Evolutionary conservation across 1,284 basidiomycete species (phyloP).

Genomic region (Volvariella volvacea): DNA sequence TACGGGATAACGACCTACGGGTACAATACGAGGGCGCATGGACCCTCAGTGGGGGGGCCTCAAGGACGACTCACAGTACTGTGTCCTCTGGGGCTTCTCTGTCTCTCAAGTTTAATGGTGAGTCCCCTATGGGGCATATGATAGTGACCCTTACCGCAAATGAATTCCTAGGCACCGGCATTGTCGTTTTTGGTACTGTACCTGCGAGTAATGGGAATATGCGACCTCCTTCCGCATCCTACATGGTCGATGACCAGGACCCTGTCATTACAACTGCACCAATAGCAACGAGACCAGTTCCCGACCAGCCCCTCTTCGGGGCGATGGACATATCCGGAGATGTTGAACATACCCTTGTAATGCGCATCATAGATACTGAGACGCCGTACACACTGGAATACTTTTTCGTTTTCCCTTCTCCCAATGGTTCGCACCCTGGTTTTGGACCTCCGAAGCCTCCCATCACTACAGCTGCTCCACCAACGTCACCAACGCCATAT

Average conservation of each 20-base stretch:
- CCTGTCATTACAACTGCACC: constrained; percentile 29
- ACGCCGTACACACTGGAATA: constrained; percentile 32
- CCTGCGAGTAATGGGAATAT: constrained; percentile 26
- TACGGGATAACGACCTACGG: constrained; percentile 26
- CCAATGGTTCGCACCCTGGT: background rate
- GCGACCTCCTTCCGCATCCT: constrained; percentile 31
- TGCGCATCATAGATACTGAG: constrained; percentile 27
- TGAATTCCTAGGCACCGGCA: constrained; percentile 31
- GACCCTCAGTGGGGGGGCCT: constrained; percentile 20
- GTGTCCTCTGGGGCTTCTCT: constrained; percentile 22
- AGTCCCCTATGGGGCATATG: constrained; percentile 2
- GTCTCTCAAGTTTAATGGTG: constrained; percentile 32
- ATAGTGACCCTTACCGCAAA: background rate
- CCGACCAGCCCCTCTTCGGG: constrained; percentile 36
- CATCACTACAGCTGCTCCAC: constrained; percentile 9
- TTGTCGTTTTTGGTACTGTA: constrained; percentile 36
- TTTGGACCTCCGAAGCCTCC: background rate
- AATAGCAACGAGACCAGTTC: constrained; percentile 22
- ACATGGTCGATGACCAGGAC: constrained; percentile 25
- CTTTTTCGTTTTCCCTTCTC: constrained; percentile 26
- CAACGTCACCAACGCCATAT: constrained; percentile 4
- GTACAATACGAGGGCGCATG: constrained; percentile 29
- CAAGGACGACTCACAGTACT: constrained; percentile 26
- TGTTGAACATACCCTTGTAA: constrained; percentile 27
- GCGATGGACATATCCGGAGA: constrained; percentile 19